Evolutionary conservation across 192 early-diverging fungal species (phyloP).

Genomic region (Coemansia sp.): DNA sequence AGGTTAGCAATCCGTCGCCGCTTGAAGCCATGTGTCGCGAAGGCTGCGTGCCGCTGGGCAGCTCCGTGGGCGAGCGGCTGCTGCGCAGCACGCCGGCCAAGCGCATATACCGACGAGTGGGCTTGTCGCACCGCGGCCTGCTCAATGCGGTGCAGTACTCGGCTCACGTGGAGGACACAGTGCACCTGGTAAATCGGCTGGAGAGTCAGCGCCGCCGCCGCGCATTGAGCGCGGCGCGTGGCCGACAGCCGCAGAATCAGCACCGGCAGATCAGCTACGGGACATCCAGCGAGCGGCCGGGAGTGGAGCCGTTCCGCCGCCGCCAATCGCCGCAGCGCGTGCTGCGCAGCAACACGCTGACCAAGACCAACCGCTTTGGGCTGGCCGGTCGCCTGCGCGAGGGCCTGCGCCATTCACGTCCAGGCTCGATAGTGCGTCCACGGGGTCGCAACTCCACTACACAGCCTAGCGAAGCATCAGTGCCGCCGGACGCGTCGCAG

Average conservation of each 20-base stretch:
- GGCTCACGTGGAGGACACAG: slow-evolving; percentile 33
- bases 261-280: slow-evolving; percentile 11
- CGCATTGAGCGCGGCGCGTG: not conserved
- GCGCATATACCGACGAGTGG: slow-evolving; percentile 34
- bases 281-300: slow-evolving; percentile 1
- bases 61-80: slow-evolving; percentile 6
- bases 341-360: slow-evolving; percentile 13
- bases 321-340: slow-evolving; percentile 2
- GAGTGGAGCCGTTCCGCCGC: not conserved
- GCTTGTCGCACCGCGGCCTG: slow-evolving; percentile 39
- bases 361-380: slow-evolving; percentile 15
- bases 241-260: slow-evolving; percentile 5
- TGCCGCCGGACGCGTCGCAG: not conserved
- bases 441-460: slow-evolving; percentile 31
- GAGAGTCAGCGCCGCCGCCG: slow-evolving; percentile 23
- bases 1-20: slow-evolving; percentile 33
- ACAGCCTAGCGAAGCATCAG: slow-evolving; percentile 17
- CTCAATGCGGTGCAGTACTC: slow-evolving; percentile 35
- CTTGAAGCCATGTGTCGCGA: slow-evolving; percentile 17
- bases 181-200: slow-evolving; percentile 25
- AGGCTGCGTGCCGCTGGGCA: not conserved
- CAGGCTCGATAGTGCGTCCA: slow-evolving; percentile 22
- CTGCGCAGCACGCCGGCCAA: slow-evolving; percentile 27
- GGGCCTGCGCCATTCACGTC: slow-evolving; percentile 20
- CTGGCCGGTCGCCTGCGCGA: slow-evolving; percentile 31